Base-by-base conservation (phyloP, 371 early-diverging fungal species). In the Mucor racemosus region DNA sequence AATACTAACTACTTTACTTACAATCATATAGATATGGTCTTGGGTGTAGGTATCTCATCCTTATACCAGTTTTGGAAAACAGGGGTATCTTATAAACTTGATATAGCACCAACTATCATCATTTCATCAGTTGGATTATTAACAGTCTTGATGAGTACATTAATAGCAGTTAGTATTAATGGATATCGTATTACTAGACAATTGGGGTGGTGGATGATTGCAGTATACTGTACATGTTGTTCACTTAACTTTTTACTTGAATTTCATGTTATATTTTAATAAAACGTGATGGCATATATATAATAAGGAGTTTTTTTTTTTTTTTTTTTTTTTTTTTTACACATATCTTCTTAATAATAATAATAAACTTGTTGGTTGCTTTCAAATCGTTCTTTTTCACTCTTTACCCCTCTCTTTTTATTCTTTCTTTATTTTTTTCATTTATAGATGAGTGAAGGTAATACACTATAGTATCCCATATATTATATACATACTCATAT, bases 11-110 rank as follows among this genome's bases (percentile, higher is more conserved):
- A 26, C 3, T 26, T 26, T 3, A 26, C 26, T 26, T 26, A 26
- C 26, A 26, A 26, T 26, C 17, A 44, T 60, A 8, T 66, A 89
- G 89, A 92, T 63, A 83, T 92, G 72, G 80, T 93, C n/a, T 79
- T 94, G 6, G 93, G 94, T 7, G 81, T 93, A 11, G 94, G 94
- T 14, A 71, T 91, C 4, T 88, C 91, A 39, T 88, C 89, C 8
- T 70, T 81, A 1, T 88, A 85, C 69, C 78, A 85, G 41, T 77
- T 76, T 1, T 71, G 80, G 68, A 76, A 71, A 58, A 75, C 79
- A 7, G 80, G 78, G 13, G 55, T 62, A 13, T 72, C 75, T 17
- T 84, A 84, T 40, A 53, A 73, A 7, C 62, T 91, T n/a, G 74
- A 78, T 19, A 72, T 88, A 38, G 80, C 84, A 5, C 84, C 86